A percentile compares a stretch with the other conserved stretches of the same genome.
phyloP scores from a whole-genome alignment of 768 basidiomycete genomes.

The Russula brevipes region DNA sequence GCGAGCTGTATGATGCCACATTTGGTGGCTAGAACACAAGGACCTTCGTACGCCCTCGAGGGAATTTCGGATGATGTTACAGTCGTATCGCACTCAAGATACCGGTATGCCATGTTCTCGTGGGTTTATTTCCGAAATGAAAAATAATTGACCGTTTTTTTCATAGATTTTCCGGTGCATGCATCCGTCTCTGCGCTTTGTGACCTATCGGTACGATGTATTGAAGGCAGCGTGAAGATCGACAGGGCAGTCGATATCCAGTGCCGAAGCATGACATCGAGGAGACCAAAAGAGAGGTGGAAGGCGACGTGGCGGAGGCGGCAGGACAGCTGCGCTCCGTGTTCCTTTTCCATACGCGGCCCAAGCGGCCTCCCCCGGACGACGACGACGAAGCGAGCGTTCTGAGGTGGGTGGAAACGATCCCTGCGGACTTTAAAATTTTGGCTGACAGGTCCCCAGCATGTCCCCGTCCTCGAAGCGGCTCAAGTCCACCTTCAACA shows the following conservation, averaged over 20 bases:
- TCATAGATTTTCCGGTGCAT: slow-evolving; percentile 20
- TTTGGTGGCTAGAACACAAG: slow-evolving; percentile 22
- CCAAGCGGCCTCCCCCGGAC: slow-evolving; percentile 23
- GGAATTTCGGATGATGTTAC: slow-evolving; percentile 13
- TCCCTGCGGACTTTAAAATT: neutral
- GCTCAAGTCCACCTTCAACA: slow-evolving; percentile 20
- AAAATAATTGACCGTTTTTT: neutral
- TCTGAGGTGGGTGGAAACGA: slow-evolving; percentile 10
- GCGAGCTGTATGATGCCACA: slow-evolving; percentile 14
- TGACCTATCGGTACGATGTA: slow-evolving; percentile 15
- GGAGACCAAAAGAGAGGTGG: slow-evolving; percentile 16
- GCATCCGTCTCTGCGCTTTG: slow-evolving; percentile 18
- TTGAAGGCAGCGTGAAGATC: slow-evolving; percentile 15
- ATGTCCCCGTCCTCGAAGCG: slow-evolving; percentile 23
- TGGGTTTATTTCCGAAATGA: neutral
- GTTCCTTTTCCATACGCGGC: slow-evolving; percentile 21
- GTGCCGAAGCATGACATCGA: slow-evolving; percentile 21
- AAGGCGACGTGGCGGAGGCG: slow-evolving; percentile 11
- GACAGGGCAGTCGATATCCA: slow-evolving; percentile 21
- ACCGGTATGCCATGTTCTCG: slow-evolving; percentile 6
- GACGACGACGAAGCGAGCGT: slow-evolving; percentile 21
- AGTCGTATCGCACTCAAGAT: slow-evolving; percentile 13
- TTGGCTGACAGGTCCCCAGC: slow-evolving; percentile 2
- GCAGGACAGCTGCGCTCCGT: slow-evolving; percentile 17
- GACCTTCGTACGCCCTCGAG: slow-evolving; percentile 14